A percentile compares a stretch with the other conserved stretches of the same genome.
phyloP scores from a whole-genome alignment of 306 rosid species.

The Castanea mollissima region DNA sequence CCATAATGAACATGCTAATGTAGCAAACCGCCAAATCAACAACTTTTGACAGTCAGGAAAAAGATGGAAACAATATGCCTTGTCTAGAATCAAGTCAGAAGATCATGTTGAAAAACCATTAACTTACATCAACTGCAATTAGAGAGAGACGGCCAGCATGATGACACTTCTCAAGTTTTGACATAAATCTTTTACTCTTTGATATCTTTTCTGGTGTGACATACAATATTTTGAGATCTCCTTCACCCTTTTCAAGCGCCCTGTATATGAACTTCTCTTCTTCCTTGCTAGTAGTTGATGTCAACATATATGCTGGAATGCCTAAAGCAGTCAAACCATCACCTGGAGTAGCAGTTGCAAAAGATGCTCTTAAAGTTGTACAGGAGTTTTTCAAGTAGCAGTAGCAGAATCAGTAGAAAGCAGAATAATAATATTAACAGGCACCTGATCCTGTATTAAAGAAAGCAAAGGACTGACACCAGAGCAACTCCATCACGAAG shows the following conservation, averaged over 20 bases:
- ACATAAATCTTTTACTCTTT: slow-evolving; percentile 98
- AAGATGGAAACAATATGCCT: slow-evolving; percentile 6
- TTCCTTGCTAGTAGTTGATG: slow-evolving; percentile 79
- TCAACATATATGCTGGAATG: slow-evolving; percentile 79
- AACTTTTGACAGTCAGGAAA: slow-evolving; percentile 9
- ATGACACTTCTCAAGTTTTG: slow-evolving; percentile 95
- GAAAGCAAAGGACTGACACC: slow-evolving; percentile 96
- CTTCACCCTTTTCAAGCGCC: slow-evolving; percentile 91
- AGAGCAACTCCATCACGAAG: slow-evolving; percentile 81
- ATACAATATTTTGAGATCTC: slow-evolving; percentile 67
- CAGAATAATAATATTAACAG: slow-evolving; percentile 22
- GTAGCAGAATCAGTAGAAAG: neutral
- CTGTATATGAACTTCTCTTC: slow-evolving; percentile 78
- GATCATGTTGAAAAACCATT: slow-evolving; percentile 1
- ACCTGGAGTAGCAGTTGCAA: slow-evolving; percentile 48
- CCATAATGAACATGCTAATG: slow-evolving; percentile 5
- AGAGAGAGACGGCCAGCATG: slow-evolving; percentile 80
- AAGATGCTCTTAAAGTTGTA: slow-evolving; percentile 15
- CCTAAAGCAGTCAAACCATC: slow-evolving; percentile 89
- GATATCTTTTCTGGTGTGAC: slow-evolving; percentile 98
- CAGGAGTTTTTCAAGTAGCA: neutral
- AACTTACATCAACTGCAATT: slow-evolving; percentile 84
- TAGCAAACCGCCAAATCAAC: slow-evolving; percentile 10
- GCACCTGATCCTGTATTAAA: slow-evolving; percentile 94
- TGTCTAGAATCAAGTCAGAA: slow-evolving; percentile 14